phyloP scores from a whole-genome alignment of 2,329 filamentous ascomycete genomes.

The Fusarium fracticaudum region DNA sequence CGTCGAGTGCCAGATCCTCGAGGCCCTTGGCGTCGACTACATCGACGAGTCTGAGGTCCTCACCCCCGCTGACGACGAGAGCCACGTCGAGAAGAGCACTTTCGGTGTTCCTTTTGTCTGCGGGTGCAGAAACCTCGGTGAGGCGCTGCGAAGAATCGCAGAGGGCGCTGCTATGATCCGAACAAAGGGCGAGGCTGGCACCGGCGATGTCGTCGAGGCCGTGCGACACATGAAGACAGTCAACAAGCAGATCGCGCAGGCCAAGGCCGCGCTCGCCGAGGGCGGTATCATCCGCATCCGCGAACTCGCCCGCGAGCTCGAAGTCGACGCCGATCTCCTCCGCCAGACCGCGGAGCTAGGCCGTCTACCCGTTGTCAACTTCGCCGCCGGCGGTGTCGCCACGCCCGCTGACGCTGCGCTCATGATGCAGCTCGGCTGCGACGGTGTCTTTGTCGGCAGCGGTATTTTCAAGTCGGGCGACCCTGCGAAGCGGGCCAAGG shows the following conservation, averaged over 20 bases:
- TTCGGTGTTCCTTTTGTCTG: slow-evolving; percentile 94
- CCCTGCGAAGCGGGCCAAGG: slow-evolving; percentile 87
- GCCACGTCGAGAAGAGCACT: slow-evolving; percentile 89
- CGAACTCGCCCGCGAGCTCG: slow-evolving; percentile 82
- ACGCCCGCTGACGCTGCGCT: slow-evolving; percentile 96
- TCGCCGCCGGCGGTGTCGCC: slow-evolving; percentile 98
- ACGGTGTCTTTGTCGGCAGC: slow-evolving; percentile 95
- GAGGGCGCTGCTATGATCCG: slow-evolving; percentile 99
- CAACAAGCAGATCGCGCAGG: slow-evolving; percentile 81
- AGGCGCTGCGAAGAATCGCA: slow-evolving; percentile 88
- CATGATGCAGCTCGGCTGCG: slow-evolving; percentile 98
- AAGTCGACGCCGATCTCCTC: slow-evolving; percentile 79
- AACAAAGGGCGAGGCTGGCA: slow-evolving; percentile 97
- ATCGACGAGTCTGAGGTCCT: slow-evolving; percentile 98
- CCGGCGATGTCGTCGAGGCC: slow-evolving; percentile 95
- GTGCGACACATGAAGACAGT: slow-evolving; percentile 96
- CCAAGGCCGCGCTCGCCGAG: slow-evolving; percentile 75
- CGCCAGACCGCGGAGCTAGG: slow-evolving; percentile 88
- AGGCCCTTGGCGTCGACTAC: slow-evolving; percentile 95
- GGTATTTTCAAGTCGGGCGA: slow-evolving; percentile 98
- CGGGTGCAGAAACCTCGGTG: slow-evolving; percentile 92
- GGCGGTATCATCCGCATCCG: slow-evolving; percentile 66
- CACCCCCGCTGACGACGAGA: slow-evolving; percentile 88
- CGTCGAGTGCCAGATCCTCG: slow-evolving; percentile 97
- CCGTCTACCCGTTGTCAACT: slow-evolving; percentile 94